Evolutionary conservation across 495 filamentous ascomycete species (phyloP).

Genomic region (Monascus purpureus): DNA sequence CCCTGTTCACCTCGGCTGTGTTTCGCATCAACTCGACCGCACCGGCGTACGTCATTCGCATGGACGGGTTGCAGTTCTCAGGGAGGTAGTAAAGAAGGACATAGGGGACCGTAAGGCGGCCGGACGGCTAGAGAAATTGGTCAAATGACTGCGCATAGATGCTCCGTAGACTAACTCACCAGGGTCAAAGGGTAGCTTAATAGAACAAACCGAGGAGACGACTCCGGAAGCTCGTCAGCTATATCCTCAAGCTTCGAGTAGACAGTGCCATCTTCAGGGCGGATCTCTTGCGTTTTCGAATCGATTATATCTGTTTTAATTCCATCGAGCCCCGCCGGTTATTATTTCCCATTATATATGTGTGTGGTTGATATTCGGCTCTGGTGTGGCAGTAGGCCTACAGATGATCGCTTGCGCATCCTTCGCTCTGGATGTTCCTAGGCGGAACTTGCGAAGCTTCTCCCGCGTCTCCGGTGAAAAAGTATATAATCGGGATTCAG

Average conservation of each 20-base stretch:
- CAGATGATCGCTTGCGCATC: slow-evolving; percentile 86
- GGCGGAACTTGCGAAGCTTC: slow-evolving; percentile 80
- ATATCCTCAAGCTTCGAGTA: slow-evolving; percentile 70
- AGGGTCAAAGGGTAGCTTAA: slow-evolving; percentile 80
- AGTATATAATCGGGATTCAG: slow-evolving; percentile 82
- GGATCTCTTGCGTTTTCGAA: slow-evolving; percentile 74
- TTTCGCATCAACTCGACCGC: slow-evolving; percentile 92
- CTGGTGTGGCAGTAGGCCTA: slow-evolving; percentile 28
- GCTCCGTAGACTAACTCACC: slow-evolving; percentile 45
- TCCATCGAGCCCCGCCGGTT: neutral
- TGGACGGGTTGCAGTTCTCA: slow-evolving; percentile 66
- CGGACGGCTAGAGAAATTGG: slow-evolving; percentile 33
- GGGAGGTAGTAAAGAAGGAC: slow-evolving; percentile 90
- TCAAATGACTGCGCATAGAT: too few species aligned
- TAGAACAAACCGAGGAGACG: slow-evolving; percentile 76
- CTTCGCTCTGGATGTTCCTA: slow-evolving; percentile 77
- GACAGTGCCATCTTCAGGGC: slow-evolving; percentile 55
- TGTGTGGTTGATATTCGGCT: neutral
- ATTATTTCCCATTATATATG: too few species aligned
- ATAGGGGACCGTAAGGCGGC: slow-evolving; percentile 62
- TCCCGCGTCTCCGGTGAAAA: slow-evolving; percentile 81
- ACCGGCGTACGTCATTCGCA: slow-evolving; percentile 87
- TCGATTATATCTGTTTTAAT: slow-evolving; percentile 47
- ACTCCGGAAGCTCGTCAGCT: slow-evolving; percentile 82
- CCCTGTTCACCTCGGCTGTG: slow-evolving; percentile 67